phyloP scores from a whole-genome alignment of 768 basidiomycete genomes.

The Kwoniella newhampshirensis region DNA sequence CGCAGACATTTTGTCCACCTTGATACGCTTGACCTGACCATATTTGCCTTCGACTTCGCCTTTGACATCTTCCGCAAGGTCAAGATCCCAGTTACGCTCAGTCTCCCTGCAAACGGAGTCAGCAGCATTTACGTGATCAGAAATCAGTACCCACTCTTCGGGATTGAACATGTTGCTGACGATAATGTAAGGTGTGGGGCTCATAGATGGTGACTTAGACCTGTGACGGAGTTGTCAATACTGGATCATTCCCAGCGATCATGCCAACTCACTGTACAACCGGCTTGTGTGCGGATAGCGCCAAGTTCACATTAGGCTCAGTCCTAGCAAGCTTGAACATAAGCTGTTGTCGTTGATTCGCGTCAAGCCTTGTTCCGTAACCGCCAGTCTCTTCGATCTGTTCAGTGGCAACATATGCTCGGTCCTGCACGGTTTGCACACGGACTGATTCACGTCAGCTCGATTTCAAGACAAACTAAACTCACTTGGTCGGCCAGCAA shows the following conservation, averaged over 20 bases:
- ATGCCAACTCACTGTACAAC: conserved; percentile 14
- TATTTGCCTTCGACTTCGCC: conserved; percentile 89
- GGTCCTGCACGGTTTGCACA: conserved; percentile 38
- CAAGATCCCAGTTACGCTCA: conserved; percentile 92
- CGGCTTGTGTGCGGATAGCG: conserved; percentile 18
- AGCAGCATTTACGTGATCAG: conserved; percentile 5
- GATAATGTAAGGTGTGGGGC: conserved; percentile 76
- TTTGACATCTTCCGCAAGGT: conserved; percentile 94
- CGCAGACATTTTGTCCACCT: conserved; percentile 89
- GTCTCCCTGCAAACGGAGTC: conserved; percentile 67
- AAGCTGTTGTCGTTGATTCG: conserved; percentile 95
- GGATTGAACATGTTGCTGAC: conserved; percentile 96
- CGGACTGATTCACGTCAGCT: no score
- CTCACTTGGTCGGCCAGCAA: conserved; percentile 87
- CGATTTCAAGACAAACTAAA: conserved; percentile 17
- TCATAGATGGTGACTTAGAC: conserved; percentile 66
- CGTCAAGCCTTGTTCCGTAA: conserved; percentile 81
- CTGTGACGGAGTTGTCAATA: conserved; percentile 54
- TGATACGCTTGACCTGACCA: conserved; percentile 80
- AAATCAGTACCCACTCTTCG: conserved; percentile 69
- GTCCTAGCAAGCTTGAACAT: conserved; percentile 99
- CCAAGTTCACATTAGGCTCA: conserved; percentile 42
- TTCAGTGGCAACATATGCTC: conserved; percentile 30
- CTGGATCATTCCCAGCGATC: no score
- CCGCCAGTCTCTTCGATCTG: conserved; percentile 74